phyloP scores from a whole-genome alignment of 495 filamentous ascomycete genomes.

The Hypoxylon fuscum region DNA sequence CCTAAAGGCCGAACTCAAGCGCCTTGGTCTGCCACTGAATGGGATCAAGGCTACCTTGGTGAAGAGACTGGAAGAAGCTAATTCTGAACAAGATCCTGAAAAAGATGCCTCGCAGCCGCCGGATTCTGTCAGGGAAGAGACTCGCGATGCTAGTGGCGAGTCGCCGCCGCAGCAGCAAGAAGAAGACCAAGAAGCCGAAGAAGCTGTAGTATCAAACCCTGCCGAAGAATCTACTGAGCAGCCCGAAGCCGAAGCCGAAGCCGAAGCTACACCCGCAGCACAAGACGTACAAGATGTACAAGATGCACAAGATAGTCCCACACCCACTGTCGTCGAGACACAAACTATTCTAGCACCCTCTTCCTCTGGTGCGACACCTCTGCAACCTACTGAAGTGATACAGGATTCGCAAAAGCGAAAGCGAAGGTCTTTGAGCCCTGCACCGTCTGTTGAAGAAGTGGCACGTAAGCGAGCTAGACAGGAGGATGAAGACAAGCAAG shows the following conservation, averaged over 20 bases:
- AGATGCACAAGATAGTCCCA: constrained; percentile 11
- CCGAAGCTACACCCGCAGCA: constrained; percentile 16
- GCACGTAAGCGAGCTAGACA: constrained; percentile 54
- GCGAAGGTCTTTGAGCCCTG: constrained; percentile 74
- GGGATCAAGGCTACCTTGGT: constrained; percentile 68
- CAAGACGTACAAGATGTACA: too few species aligned
- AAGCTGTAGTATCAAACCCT: constrained; percentile 31
- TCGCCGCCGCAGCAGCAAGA: constrained; percentile 25
- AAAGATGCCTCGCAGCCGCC: constrained; percentile 17
- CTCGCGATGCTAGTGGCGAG: constrained; percentile 16
- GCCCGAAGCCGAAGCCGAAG: constrained; percentile 21
- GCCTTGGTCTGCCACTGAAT: constrained; percentile 60
- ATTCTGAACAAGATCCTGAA: constrained; percentile 35
- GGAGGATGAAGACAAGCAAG: constrained; percentile 35
- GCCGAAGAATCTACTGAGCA: constrained; percentile 25
- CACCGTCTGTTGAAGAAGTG: constrained; percentile 59
- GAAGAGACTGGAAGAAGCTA: constrained; percentile 57
- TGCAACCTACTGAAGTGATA: constrained; percentile 48
- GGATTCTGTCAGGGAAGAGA: constrained; percentile 19
- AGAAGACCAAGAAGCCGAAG: constrained; percentile 16
- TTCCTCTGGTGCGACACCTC: constrained; percentile 26
- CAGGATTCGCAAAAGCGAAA: constrained; percentile 78
- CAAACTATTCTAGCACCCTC: constrained; percentile 12
- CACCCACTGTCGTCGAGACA: constrained; percentile 19
- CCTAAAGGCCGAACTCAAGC: constrained; percentile 66